Evolutionary conservation across 768 basidiomycete species (phyloP).

Genomic region (Macrolepiota fuliginosa): DNA sequence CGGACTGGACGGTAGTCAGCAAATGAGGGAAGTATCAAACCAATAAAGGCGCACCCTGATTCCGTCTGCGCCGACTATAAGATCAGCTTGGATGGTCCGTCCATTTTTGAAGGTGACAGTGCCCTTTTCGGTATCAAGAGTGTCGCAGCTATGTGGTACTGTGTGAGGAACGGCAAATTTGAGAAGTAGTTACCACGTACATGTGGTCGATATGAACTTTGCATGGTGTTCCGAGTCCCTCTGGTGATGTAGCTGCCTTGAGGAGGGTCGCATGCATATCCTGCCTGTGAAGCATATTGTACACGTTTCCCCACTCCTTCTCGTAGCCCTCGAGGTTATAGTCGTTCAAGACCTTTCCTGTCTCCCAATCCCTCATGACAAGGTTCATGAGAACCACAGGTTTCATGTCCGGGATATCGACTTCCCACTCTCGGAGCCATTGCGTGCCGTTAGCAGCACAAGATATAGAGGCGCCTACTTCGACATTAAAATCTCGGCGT

Average conservation of each 20-base stretch:
- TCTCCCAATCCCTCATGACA: conserved; percentile 33
- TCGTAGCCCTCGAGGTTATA: conserved; percentile 29
- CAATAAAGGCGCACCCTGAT: conserved; percentile 23
- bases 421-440: conserved; percentile 31
- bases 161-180: not conserved
- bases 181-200: conserved; percentile 11
- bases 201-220: conserved; percentile 24
- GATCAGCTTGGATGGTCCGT: conserved; percentile 22
- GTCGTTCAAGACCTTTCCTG: conserved; percentile 26
- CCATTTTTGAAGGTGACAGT: conserved; percentile 26
- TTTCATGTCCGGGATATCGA: conserved; percentile 26
- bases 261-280: conserved; percentile 30
- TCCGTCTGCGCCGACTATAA: conserved; percentile 32
- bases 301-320: conserved; percentile 27
- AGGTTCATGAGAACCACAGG: conserved; percentile 33
- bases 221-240: conserved; percentile 25
- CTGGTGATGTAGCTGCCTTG: conserved; percentile 21
- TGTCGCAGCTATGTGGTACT: conserved; percentile 19
- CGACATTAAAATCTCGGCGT: conserved; percentile 27
- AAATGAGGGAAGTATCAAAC: not conserved
- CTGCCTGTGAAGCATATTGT: conserved; percentile 31
- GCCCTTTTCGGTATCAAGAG: conserved; percentile 21
- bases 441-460: conserved; percentile 32
- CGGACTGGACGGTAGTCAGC: conserved; percentile 18
- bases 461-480: conserved; percentile 32